Evolutionary conservation across 441 rosid genomes (phyloP).

Genomic region (Gossypium davidsonii): DNA sequence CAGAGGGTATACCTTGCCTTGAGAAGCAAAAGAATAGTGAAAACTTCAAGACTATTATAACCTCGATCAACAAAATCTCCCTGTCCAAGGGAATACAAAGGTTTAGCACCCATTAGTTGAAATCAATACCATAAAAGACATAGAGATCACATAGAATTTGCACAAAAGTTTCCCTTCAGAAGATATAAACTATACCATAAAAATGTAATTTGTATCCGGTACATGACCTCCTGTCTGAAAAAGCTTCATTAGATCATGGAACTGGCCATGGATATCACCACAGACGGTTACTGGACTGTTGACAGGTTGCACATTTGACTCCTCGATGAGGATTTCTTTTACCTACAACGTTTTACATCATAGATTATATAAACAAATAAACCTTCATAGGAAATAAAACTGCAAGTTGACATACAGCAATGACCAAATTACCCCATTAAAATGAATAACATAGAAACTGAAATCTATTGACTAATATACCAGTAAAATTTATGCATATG

Average conservation of each 20-base stretch:
- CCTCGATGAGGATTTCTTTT: constrained; percentile 93
- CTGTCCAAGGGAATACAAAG: constrained; percentile 32
- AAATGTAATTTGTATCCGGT: constrained; percentile 96
- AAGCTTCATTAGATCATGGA: constrained; percentile 98
- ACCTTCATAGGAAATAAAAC: neutral
- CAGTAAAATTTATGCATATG: neutral
- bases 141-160: neutral
- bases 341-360: constrained; percentile 43
- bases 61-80: constrained; percentile 99
- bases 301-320: constrained; percentile 97
- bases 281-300: constrained; percentile 99
- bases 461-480: neutral
- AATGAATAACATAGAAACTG: neutral
- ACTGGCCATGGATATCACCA: constrained; percentile 98
- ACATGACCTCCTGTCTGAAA: constrained; percentile 99
- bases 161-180: neutral
- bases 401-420: neutral
- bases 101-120: neutral
- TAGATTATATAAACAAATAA: neutral
- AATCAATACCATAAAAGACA: neutral
- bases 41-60: constrained; percentile 98
- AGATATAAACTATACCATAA: constrained; percentile 53
- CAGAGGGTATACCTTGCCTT: constrained; percentile 71
- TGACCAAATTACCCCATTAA: neutral
- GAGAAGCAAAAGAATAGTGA: constrained; percentile 95